phyloP scores from a whole-genome alignment of 305 asterid genomes.

The Caryopteris hybrid region DNA sequence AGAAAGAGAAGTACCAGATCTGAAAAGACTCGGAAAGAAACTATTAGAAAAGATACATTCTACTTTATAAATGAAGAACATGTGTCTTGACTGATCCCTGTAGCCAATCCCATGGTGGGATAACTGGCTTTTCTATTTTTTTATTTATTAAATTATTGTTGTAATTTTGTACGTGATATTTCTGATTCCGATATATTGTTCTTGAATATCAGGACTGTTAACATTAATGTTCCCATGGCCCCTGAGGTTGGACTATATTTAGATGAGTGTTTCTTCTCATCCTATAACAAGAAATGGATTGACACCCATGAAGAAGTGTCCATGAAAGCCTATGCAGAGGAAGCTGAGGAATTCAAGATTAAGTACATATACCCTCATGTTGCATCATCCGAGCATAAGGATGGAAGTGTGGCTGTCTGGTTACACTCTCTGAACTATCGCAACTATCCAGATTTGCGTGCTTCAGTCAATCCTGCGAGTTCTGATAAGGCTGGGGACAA shows the following conservation, averaged over 20 bases:
- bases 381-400: slow-evolving; percentile 71
- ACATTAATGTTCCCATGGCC: slow-evolving; percentile 85
- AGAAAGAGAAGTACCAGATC: neutral
- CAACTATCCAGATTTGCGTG: slow-evolving; percentile 67
- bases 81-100: neutral
- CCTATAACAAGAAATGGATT: slow-evolving; percentile 74
- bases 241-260: slow-evolving; percentile 90
- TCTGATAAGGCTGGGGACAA: slow-evolving; percentile 25
- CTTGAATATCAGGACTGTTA: slow-evolving; percentile 53
- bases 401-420: slow-evolving; percentile 70
- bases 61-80: too few species aligned
- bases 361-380: slow-evolving; percentile 69
- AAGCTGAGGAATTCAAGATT: slow-evolving; percentile 80
- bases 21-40: too few species aligned
- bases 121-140: too few species aligned
- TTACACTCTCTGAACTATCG: slow-evolving; percentile 83
- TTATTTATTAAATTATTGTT: too few species aligned
- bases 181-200: neutral
- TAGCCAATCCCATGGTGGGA: neutral
- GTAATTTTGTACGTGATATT: neutral
- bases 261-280: slow-evolving; percentile 88
- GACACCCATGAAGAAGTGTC: slow-evolving; percentile 77
- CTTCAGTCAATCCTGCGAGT: slow-evolving; percentile 3
- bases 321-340: slow-evolving; percentile 56
- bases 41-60: neutral